Conservation (phyloP, 2,329 filamentous ascomycete genomes). For the Aspergillus cejpii region DNA sequence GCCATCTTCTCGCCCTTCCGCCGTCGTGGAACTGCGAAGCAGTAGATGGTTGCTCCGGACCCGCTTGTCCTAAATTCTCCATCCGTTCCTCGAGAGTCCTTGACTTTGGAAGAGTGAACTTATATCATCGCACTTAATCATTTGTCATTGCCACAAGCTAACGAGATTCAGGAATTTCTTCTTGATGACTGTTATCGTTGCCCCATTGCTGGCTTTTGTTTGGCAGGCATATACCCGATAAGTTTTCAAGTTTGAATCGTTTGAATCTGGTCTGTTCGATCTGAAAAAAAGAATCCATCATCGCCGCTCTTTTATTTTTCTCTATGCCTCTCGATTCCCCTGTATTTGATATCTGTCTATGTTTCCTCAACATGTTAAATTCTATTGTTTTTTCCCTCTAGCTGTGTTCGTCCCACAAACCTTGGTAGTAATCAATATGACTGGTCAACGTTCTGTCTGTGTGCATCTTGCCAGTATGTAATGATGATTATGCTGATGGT, state of each 20-base stretch:
- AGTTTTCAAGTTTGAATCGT: conserved; percentile 13
- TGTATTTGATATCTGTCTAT: conserved; percentile 29
- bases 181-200: conserved; percentile 27
- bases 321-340: conserved; percentile 28
- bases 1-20: conserved; percentile 37
- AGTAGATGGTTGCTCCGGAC: conserved; percentile 18
- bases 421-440: neutral
- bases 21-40: conserved; percentile 26
- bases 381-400: conserved; percentile 20
- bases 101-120: conserved; percentile 4
- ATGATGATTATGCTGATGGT: conserved; percentile 10
- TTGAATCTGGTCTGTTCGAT: conserved; percentile 2
- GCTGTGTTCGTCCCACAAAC: conserved; percentile 10
- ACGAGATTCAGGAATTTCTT: conserved; percentile 29
- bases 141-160: conserved; percentile 22
- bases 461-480: conserved; percentile 10
- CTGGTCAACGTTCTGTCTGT: neutral
- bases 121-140: conserved; percentile 9
- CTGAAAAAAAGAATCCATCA: conserved; percentile 13
- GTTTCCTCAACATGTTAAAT: conserved; percentile 10
- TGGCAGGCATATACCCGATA: conserved; percentile 25
- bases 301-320: conserved; percentile 21
- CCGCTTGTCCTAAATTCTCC: neutral
- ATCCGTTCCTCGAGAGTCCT: conserved; percentile 4
- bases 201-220: conserved; percentile 27